Percentiles rank a stretch among this genome's conserved stretches.
phyloP scores from a whole-genome alignment of 1,284 basidiomycete species.

The Sporisorium exsertum region DNA sequence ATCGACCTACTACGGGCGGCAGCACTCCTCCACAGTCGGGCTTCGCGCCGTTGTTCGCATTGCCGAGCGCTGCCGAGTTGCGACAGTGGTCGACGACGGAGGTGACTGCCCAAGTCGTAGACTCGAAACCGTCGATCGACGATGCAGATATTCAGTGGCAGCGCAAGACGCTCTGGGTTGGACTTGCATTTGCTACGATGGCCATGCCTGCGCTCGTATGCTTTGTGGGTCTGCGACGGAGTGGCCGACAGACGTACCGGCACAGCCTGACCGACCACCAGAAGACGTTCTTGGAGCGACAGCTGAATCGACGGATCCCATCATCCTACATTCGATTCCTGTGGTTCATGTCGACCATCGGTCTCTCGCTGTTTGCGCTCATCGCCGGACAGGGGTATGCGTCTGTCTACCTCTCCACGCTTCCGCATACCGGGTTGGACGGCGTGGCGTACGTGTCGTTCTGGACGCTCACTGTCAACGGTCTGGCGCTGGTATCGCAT shows the following conservation, averaged over 20 bases:
- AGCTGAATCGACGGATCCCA: constrained; percentile 72
- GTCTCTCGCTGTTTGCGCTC: constrained; percentile 72
- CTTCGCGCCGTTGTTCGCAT: constrained; percentile 8
- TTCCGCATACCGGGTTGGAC: constrained; percentile 74
- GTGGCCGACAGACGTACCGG: constrained; percentile 66
- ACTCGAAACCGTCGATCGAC: constrained; percentile 35
- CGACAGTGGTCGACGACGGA: constrained; percentile 17
- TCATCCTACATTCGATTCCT: constrained; percentile 73
- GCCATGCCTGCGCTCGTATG: constrained; percentile 72
- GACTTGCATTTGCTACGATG: constrained; percentile 74
- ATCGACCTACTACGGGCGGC: constrained; percentile 14
- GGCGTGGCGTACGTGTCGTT: constrained; percentile 74
- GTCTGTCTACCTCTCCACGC: constrained; percentile 73
- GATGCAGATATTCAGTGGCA: constrained; percentile 72
- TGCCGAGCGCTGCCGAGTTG: constrained; percentile 25
- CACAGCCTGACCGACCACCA: constrained; percentile 70
- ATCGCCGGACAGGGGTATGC: constrained; percentile 75
- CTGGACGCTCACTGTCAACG: constrained; percentile 73
- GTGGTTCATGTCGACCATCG: constrained; percentile 74
- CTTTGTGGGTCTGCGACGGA: constrained; percentile 60
- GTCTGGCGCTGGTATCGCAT: constrained; percentile 71
- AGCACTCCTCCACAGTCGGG: not conserved
- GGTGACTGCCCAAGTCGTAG: not conserved
- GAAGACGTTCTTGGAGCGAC: constrained; percentile 71
- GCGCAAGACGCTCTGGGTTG: constrained; percentile 74